phyloP scores from a whole-genome alignment of 805 yeast species.

The Cyberlindnera meyerae region DNA sequence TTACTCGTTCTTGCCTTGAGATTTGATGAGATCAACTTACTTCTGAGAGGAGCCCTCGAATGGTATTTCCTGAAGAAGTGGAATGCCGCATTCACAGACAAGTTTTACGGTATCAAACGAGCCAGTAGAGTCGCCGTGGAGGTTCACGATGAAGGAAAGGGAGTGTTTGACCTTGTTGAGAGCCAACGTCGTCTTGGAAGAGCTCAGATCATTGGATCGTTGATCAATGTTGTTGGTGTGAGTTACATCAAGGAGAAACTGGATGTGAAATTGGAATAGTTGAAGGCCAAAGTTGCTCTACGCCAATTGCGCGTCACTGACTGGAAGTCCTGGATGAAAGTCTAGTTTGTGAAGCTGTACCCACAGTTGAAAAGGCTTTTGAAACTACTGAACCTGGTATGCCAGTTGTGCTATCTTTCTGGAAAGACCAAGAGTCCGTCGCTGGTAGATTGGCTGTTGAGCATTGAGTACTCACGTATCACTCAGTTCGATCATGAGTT shows the following conservation, averaged over 20 bases:
- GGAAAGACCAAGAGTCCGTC: slow-evolving; percentile 63
- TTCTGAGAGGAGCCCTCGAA: slow-evolving; percentile 62
- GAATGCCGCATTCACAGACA: slow-evolving; percentile 87
- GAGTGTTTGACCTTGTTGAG: slow-evolving; percentile 39
- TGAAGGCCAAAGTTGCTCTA: slow-evolving; percentile 55
- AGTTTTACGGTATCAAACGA: slow-evolving; percentile 84
- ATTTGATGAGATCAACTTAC: slow-evolving; percentile 72
- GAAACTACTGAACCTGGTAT: slow-evolving; percentile 46
- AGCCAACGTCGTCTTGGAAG: slow-evolving; percentile 46
- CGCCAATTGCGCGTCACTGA: slow-evolving; percentile 32
- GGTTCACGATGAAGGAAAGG: slow-evolving; percentile 25
- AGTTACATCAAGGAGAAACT: slow-evolving; percentile 70
- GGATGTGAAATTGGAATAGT: slow-evolving; percentile 55
- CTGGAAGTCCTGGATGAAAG: slow-evolving; percentile 23
- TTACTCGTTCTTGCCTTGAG: slow-evolving; percentile 55
- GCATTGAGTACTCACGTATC: slow-evolving; percentile 52
- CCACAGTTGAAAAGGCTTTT: slow-evolving; percentile 51
- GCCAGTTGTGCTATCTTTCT: slow-evolving; percentile 62
- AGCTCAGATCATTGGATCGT: slow-evolving; percentile 48
- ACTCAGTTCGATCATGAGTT: slow-evolving; percentile 25
- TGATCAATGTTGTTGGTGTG: slow-evolving; percentile 56
- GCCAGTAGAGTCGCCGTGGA: slow-evolving; percentile 29
- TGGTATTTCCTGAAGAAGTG: slow-evolving; percentile 62
- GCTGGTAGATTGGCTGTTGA: slow-evolving; percentile 53
- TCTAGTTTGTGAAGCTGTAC: slow-evolving; percentile 50